Evolutionary conservation across 75 land plant genomes (phyloP).

Genomic region (Picea glauca): DNA sequence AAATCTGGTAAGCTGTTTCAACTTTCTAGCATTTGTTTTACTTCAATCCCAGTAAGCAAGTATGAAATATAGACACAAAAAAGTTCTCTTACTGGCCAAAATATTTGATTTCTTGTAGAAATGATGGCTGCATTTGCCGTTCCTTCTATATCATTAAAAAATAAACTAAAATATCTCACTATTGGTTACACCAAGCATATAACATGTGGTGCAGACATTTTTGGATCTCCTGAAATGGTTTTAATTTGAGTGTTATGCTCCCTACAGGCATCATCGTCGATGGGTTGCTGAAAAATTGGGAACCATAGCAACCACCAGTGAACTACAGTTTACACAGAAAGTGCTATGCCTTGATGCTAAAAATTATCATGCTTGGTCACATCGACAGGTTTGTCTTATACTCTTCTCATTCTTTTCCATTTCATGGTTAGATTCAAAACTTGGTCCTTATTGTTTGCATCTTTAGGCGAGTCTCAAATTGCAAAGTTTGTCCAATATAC

Average conservation of each 20-base stretch:
- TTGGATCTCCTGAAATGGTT: background rate
- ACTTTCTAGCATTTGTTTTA: background rate
- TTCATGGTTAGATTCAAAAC: background rate
- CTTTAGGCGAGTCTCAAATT: background rate
- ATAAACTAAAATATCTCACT: background rate
- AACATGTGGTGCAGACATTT: background rate
- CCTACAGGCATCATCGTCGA: constrained; percentile 91
- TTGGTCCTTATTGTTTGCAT: background rate
- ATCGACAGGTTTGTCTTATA: constrained; percentile 66
- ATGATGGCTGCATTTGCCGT: background rate
- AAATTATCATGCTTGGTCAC: constrained; percentile 99
- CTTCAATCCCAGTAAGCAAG: background rate
- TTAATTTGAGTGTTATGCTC: constrained; percentile 12
- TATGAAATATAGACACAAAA: background rate
- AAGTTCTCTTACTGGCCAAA: background rate
- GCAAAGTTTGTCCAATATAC: background rate
- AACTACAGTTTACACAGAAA: constrained; percentile 73
- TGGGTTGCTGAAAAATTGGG: constrained; percentile 94
- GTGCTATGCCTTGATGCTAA: constrained; percentile 79
- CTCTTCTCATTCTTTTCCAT: background rate
- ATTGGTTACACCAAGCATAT: background rate
- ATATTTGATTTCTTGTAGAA: background rate
- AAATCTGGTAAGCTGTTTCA: constrained; percentile 61
- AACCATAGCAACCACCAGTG: constrained; percentile 38
- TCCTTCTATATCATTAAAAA: background rate